These are phyloP conservation scores for Hymenoscyphus fructigenus DNA, from an alignment of 2,329 filamentous ascomycete species.

Conservation along the genomic window DNA sequence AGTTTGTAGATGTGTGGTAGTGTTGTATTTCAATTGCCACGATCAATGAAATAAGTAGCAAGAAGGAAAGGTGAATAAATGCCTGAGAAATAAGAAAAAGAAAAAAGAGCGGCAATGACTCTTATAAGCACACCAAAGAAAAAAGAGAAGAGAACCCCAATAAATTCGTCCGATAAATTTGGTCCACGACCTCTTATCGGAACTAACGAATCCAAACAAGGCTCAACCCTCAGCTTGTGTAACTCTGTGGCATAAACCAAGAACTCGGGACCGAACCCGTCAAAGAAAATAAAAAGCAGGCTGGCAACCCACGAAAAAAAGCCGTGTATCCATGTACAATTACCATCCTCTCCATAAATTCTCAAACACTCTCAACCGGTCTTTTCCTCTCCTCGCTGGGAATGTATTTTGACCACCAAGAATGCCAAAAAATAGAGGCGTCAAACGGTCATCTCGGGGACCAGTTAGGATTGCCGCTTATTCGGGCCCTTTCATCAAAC, in stretches of 20 bases:
- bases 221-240: neutral
- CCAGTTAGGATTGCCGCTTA: neutral
- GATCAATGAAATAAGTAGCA: neutral
- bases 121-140: neutral
- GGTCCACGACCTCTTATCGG: neutral
- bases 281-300: neutral
- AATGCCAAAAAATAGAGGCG: neutral
- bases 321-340: neutral
- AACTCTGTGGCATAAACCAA: neutral
- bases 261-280: neutral
- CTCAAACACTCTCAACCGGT: neutral
- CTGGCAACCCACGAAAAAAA: neutral
- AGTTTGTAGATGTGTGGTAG: neutral
- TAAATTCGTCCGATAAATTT: neutral
- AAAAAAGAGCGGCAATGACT: neutral
- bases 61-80: neutral
- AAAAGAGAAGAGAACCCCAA: neutral
- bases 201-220: neutral
- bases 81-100: neutral
- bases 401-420: neutral
- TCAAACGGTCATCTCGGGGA: neutral
- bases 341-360: neutral
- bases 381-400: neutral
- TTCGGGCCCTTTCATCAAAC: neutral
- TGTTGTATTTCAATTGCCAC: conserved; percentile 3